Percentiles rank a stretch among this genome's conserved stretches.
Evolutionary conservation across 768 basidiomycete species (phyloP).

Genomic region (Trametes punicea): DNA sequence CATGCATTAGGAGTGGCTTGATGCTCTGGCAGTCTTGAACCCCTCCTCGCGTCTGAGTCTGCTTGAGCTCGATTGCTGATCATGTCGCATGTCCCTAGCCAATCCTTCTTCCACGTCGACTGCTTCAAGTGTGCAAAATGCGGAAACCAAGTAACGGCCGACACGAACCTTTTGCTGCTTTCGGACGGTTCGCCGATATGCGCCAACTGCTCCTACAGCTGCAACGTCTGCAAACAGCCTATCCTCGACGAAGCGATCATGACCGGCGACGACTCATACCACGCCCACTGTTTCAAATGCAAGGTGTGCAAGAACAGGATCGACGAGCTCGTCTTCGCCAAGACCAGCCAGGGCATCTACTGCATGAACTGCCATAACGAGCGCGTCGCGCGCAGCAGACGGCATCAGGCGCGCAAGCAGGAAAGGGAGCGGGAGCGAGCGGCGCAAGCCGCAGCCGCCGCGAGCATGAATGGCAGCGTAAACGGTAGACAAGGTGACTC

Average conservation of each 20-base stretch:
- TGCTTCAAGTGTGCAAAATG: constrained; percentile 99
- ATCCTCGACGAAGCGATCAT: constrained; percentile 99
- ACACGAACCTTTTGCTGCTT: constrained; percentile 94
- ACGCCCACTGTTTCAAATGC: constrained; percentile 98
- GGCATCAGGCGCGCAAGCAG: constrained; percentile 80
- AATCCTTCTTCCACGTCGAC: constrained; percentile 92
- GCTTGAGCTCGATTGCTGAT: neutral
- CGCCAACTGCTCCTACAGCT: constrained; percentile 89
- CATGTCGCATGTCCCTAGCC: constrained; percentile 42
- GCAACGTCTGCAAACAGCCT: constrained; percentile 89
- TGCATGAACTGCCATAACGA: constrained; percentile 99
- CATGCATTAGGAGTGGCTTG: neutral
- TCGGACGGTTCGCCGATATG: constrained; percentile 98
- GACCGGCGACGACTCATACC: constrained; percentile 98
- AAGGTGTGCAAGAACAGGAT: constrained; percentile 92
- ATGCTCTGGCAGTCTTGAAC: neutral
- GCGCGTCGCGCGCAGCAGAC: constrained; percentile 88
- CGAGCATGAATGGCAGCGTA: constrained; percentile 19
- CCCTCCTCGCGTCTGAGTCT: neutral
- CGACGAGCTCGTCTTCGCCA: constrained; percentile 97
- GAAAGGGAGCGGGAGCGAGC: constrained; percentile 41
- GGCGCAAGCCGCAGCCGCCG: constrained; percentile 27
- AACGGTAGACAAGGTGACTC: constrained; percentile 21
- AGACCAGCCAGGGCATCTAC: constrained; percentile 97
- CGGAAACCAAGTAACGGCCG: constrained; percentile 85